Conservation (phyloP, 495 filamentous ascomycete species). For the Extremus antarcticus region DNA sequence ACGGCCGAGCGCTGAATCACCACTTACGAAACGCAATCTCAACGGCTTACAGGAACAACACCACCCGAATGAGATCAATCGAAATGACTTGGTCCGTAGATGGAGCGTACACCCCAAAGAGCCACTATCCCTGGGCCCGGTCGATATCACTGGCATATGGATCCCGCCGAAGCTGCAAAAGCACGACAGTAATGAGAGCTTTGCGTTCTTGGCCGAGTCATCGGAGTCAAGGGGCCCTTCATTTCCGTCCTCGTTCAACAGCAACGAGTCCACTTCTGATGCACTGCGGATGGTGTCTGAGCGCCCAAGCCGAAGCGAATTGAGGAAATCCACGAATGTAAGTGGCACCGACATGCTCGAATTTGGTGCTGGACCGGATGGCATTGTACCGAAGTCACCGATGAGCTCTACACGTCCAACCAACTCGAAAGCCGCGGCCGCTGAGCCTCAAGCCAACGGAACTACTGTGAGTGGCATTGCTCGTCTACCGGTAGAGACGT, state of each 20-base stretch:
- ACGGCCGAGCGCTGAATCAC: not conserved
- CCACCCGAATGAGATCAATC: not conserved
- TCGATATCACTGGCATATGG: slow-evolving; percentile 22
- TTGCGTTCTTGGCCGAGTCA: slow-evolving; percentile 73
- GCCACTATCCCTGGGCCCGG: slow-evolving; percentile 24
- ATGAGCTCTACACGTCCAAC: no score
- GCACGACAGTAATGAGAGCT: slow-evolving; percentile 71
- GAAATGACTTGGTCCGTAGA: not conserved
- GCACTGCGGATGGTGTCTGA: slow-evolving; percentile 22
- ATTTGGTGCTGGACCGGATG: not conserved
- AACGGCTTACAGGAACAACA: slow-evolving; percentile 2
- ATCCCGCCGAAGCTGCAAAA: slow-evolving; percentile 38
- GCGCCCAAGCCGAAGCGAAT: not conserved
- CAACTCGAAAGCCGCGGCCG: no score
- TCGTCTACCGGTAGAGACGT: not conserved
- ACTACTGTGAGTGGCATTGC: not conserved
- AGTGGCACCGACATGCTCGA: not conserved
- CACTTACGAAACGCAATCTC: slow-evolving; percentile 2
- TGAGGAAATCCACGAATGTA: not conserved
- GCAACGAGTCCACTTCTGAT: slow-evolving; percentile 26
- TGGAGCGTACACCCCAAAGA: slow-evolving; percentile 25
- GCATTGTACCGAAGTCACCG: not conserved
- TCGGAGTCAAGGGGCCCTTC: slow-evolving; percentile 36
- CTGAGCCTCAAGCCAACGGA: not conserved
- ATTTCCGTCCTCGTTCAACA: slow-evolving; percentile 36